phyloP scores from a whole-genome alignment of 352 stramenopile genomes.

The Globisporangium spiculum region DNA sequence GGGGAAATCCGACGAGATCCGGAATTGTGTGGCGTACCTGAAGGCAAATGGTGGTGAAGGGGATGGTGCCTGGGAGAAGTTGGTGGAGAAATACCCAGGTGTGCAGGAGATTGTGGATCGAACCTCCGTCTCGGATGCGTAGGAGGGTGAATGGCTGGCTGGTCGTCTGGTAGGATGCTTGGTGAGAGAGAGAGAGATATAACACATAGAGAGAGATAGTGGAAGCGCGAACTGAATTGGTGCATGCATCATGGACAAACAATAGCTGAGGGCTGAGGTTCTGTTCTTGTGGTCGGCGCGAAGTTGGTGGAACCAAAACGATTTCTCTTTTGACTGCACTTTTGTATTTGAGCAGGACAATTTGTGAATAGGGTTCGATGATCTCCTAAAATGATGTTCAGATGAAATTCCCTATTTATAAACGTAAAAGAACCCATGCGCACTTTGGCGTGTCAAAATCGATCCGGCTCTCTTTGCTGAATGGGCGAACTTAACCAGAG shows the following conservation, averaged over 20 bases:
- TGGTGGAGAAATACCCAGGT: conserved; percentile 36
- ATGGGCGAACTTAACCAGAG: not conserved
- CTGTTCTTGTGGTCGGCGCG: not conserved
- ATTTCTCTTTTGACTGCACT: not conserved
- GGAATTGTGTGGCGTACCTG: conserved; percentile 20
- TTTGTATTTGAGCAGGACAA: not conserved
- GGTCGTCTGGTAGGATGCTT: not conserved
- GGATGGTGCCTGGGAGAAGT: conserved; percentile 23
- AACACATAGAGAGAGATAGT: not conserved
- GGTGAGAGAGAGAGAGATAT: not conserved
- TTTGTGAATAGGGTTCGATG: not conserved
- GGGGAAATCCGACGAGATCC: conserved; percentile 25
- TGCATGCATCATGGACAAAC: too few species aligned
- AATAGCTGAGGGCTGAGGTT: too few species aligned
- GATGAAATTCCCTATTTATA: too few species aligned
- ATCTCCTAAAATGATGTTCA: too few species aligned
- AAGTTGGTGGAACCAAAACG: not conserved
- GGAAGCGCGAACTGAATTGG: not conserved
- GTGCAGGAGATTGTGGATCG: conserved; percentile 28
- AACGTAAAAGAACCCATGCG: not conserved
- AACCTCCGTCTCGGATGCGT: not conserved
- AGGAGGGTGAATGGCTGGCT: not conserved
- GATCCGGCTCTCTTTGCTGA: not conserved
- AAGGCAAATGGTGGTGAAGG: conserved; percentile 27
- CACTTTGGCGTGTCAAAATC: not conserved